These are phyloP conservation scores for Xylaria polymorpha DNA, from an alignment of 2,329 filamentous ascomycete species.

Conservation along the genomic window DNA sequence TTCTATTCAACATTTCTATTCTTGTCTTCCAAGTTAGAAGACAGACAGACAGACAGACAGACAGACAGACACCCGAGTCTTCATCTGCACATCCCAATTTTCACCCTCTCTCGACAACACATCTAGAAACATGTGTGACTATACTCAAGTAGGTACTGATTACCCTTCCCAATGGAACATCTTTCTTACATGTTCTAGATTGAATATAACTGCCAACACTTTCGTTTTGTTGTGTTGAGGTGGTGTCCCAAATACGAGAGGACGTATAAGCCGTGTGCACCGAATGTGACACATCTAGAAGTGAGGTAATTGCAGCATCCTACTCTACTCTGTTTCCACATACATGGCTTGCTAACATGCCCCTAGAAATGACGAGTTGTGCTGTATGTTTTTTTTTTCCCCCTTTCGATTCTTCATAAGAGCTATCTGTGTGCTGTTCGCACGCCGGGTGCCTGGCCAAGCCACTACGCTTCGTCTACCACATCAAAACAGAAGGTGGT, in stretches of 20 bases:
- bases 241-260: conserved; percentile 51
- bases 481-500: neutral
- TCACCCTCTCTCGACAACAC: conserved; percentile 1
- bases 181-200: conserved; percentile 41
- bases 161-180: neutral
- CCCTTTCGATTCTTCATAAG: neutral
- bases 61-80: neutral
- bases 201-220: conserved; percentile 51
- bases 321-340: neutral
- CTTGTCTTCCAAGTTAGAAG: neutral
- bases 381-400: conserved; percentile 45
- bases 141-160: conserved; percentile 48
- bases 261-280: conserved; percentile 49
- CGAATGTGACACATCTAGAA: conserved; percentile 50
- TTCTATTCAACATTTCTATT: neutral
- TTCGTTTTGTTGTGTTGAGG: conserved; percentile 50
- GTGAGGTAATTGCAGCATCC: conserved; percentile 44
- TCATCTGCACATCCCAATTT: conserved; percentile 2
- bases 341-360: conserved; percentile 20
- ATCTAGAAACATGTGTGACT: conserved; percentile 49
- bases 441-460: neutral
- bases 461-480: neutral
- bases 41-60: no score
- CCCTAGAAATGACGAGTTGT: conserved; percentile 48
- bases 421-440: neutral